A percentile compares a stretch with the other conserved stretches of the same genome.
Evolutionary conservation across 2,329 filamentous ascomycete species (phyloP).

Genomic region (Ophiosphaerella korrae): DNA sequence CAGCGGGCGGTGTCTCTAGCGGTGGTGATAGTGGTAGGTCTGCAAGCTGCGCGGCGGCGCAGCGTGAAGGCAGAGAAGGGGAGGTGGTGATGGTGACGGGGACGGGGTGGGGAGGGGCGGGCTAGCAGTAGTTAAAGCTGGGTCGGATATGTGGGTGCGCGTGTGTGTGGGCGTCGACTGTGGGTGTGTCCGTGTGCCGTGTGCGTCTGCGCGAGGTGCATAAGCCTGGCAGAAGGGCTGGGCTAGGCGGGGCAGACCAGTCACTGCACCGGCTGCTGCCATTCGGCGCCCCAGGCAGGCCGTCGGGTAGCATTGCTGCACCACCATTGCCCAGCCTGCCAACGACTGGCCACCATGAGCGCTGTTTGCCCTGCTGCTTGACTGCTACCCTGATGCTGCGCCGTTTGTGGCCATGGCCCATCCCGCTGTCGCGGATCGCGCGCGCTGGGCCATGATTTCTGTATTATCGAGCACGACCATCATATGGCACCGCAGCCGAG

Average conservation of each 20-base stretch:
- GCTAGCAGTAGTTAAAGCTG: constrained; percentile 32
- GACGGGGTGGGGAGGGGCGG: constrained; percentile 35
- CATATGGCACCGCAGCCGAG: too few relatives aligned
- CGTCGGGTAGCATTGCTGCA: constrained; percentile 40
- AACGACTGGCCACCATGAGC: constrained; percentile 26
- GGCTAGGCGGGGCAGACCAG: background rate
- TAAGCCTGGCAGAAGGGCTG: background rate
- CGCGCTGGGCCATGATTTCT: constrained; percentile 1
- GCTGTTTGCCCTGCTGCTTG: constrained; percentile 22
- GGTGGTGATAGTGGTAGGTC: background rate
- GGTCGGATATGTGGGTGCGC: constrained; percentile 4
- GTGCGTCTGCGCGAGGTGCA: too few relatives aligned
- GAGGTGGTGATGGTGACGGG: constrained; percentile 16
- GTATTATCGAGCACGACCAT: too few relatives aligned
- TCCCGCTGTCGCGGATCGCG: constrained; percentile 16
- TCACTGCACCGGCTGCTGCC: constrained; percentile 4
- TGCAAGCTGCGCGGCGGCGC: constrained; percentile 14
- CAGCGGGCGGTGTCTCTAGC: constrained; percentile 6
- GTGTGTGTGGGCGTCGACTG: constrained; percentile 13
- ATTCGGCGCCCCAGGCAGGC: constrained; percentile 39
- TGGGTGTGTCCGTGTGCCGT: too few relatives aligned
- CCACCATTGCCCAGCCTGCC: constrained; percentile 25
- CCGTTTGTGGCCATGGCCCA: constrained; percentile 22
- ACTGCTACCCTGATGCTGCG: constrained; percentile 16
- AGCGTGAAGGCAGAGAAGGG: constrained; percentile 13